Evolutionary conservation across 2,329 filamentous ascomycete species (phyloP), one percentile per base, ranked within the genome.

Genomic region (Neopestalotiopsis sp.): DNA sequence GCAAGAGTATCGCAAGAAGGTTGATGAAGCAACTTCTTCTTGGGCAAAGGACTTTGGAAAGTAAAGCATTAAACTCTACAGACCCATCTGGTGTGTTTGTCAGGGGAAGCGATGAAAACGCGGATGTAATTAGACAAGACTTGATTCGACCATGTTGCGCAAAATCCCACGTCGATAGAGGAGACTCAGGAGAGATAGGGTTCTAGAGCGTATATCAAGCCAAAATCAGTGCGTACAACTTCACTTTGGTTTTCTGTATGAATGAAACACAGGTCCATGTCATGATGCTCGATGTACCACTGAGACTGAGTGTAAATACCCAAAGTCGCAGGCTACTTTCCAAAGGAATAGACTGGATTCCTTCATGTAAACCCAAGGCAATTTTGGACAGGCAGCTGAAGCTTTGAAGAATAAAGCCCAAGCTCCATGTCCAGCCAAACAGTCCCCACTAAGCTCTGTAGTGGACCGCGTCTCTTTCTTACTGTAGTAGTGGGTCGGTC

Each of bases 1-100:
- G 85, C 91, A 93, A 80, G 85, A 87, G 70, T 98, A 97, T 79
- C 88, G 96, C 76, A 89, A 86, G 76, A 90, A 91, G 79, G 88
- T 99, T 10, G 92, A 99, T 78, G 88, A 88, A 65, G 86, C 85
- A 2, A 79, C 85, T 32, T 78, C 78, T 61, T 79, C 77, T 58
- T 86, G 77, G 77, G 65, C 66, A 17, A 65, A 74, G 42, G 68
- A 69, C 17, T 67, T 70, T 30, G 71, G 68, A 24, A 74, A 71
- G 64, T 71, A 70, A 65, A n/a, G 17, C 14, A 28, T 5, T 49
- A 7, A 40, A 30, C 30, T 28, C 24, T 17, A 53, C 34, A 6
- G 30, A 12, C 28, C n/a, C 4, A 20, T 62, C 12, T 12, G 32
- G 14, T 9, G 10, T n/a, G 5, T n/a, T 53, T 53, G 5, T 24